A percentile compares a stretch with the other conserved stretches of the same genome.
Evolutionary conservation across 2,329 filamentous ascomycete genomes (phyloP).

Genomic region (Cladobotryum mycophilum): DNA sequence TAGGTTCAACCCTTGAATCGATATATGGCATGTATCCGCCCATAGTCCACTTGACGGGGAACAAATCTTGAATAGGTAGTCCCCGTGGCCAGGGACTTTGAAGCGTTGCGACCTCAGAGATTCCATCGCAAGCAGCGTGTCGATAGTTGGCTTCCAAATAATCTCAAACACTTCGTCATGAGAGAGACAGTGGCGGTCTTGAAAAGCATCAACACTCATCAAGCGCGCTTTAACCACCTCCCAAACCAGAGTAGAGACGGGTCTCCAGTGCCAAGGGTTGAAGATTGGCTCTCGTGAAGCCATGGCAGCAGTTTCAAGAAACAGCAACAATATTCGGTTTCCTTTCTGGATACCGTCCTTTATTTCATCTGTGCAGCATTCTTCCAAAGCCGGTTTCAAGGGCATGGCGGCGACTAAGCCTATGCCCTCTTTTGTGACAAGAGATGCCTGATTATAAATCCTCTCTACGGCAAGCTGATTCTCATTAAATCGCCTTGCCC

Average conservation of each 20-base stretch:
- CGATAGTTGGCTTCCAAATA: conserved; percentile 5
- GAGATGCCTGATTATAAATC: conserved; percentile 12
- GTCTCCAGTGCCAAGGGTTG: background rate
- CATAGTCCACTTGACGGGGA: background rate
- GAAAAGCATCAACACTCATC: background rate
- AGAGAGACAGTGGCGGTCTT: background rate
- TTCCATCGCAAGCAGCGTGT: background rate
- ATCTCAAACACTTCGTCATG: conserved; percentile 2
- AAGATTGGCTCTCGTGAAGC: conserved; percentile 2
- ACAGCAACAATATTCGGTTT: background rate
- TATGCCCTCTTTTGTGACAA: conserved; percentile 16
- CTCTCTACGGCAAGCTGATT: conserved; percentile 14
- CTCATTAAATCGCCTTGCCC: conserved; percentile 25
- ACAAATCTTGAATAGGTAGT: conserved; percentile 3
- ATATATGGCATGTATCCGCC: background rate
- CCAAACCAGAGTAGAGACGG: background rate
- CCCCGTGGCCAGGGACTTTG: conserved; percentile 6
- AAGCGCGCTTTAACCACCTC: background rate
- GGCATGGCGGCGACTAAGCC: conserved; percentile 7
- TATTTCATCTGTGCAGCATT: background rate
- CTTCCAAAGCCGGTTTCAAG: background rate
- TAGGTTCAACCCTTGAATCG: background rate
- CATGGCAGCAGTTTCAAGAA: conserved; percentile 6
- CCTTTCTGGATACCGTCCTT: background rate
- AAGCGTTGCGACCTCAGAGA: background rate